These are phyloP conservation scores for Straminergon stramineum DNA, from an alignment of 225 moss, liverwort and hornwort genomes.

Conservation along the genomic window DNA sequence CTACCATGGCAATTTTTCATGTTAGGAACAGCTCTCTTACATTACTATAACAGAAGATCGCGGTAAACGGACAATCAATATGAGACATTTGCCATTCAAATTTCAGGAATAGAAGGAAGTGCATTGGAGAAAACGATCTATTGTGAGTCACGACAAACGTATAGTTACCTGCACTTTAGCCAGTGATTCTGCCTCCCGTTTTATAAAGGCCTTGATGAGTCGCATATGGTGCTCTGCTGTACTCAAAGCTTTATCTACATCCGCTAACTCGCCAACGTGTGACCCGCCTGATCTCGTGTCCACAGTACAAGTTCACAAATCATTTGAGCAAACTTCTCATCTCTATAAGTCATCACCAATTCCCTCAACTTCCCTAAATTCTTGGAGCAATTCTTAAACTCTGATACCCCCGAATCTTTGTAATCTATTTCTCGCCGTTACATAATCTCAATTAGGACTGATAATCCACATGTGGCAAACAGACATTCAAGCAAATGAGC, in stretches of 20 bases:
- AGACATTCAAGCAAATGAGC: background rate
- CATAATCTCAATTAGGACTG: background rate
- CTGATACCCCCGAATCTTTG: background rate
- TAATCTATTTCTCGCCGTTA: background rate
- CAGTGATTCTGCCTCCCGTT: conserved; percentile 56
- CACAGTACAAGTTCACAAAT: background rate
- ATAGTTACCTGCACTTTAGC: conserved; percentile 53
- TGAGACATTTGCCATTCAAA: background rate
- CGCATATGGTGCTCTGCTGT: conserved; percentile 65
- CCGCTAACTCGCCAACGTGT: conserved; percentile 48
- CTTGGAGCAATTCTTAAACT: background rate
- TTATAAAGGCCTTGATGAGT: conserved; percentile 53
- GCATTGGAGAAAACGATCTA: background rate
- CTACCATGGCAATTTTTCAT: conserved; percentile 11
- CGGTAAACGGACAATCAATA: background rate
- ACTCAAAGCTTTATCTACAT: conserved; percentile 55
- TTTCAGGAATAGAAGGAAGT: background rate
- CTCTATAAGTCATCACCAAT: background rate
- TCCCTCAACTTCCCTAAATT: background rate
- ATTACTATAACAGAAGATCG: background rate
- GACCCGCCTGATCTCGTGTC: conserved; percentile 11
- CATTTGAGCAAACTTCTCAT: background rate
- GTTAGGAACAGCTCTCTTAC: background rate
- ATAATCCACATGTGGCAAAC: background rate
- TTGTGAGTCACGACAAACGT: background rate